Percentiles rank a stretch among this genome's conserved stretches.
These are phyloP conservation scores for Cryphonectria nitschkei DNA, from an alignment of 2,329 filamentous ascomycete genomes.

Conservation along the genomic window DNA sequence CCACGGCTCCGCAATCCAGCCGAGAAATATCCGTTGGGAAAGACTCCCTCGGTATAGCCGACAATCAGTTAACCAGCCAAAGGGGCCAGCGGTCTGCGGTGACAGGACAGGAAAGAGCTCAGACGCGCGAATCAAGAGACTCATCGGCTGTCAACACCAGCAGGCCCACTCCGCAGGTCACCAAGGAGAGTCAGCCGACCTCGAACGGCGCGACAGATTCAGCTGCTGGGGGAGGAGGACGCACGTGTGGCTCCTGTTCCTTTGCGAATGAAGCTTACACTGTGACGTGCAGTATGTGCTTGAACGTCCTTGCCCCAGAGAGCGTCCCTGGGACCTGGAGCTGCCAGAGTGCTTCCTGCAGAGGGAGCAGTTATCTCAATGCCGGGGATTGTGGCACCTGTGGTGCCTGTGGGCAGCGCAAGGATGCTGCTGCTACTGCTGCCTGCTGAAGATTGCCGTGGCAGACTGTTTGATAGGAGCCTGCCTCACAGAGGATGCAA, in stretches of 20 bases:
- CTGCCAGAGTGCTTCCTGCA: conserved; percentile 62
- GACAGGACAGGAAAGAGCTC: conserved; percentile 9
- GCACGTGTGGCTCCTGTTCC: conserved; percentile 67
- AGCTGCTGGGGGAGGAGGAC: background rate
- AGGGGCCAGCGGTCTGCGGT: conserved; percentile 7
- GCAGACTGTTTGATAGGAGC: too few species aligned
- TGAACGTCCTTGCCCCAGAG: conserved; percentile 65
- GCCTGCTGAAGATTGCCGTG: background rate
- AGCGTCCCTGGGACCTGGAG: conserved; percentile 64
- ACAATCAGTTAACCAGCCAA: conserved; percentile 11
- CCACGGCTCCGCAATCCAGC: background rate
- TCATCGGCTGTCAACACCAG: conserved; percentile 7
- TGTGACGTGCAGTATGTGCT: conserved; percentile 69
- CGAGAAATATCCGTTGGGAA: background rate
- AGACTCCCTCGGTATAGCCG: conserved; percentile 18
- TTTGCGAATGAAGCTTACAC: conserved; percentile 59
- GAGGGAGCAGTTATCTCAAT: conserved; percentile 64
- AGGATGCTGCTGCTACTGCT: conserved; percentile 29
- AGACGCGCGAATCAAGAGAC: conserved; percentile 15
- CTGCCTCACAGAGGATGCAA: too few species aligned
- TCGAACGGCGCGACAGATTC: conserved; percentile 1
- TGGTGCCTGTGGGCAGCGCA: conserved; percentile 64
- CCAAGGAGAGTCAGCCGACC: background rate
- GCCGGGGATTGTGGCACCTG: conserved; percentile 71
- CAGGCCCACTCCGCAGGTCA: background rate